Percentiles rank a stretch among this genome's conserved stretches.
These are phyloP conservation scores for Raddia guianensis DNA, from an alignment of 176 grass and related monocot species.

Conservation along the genomic window DNA sequence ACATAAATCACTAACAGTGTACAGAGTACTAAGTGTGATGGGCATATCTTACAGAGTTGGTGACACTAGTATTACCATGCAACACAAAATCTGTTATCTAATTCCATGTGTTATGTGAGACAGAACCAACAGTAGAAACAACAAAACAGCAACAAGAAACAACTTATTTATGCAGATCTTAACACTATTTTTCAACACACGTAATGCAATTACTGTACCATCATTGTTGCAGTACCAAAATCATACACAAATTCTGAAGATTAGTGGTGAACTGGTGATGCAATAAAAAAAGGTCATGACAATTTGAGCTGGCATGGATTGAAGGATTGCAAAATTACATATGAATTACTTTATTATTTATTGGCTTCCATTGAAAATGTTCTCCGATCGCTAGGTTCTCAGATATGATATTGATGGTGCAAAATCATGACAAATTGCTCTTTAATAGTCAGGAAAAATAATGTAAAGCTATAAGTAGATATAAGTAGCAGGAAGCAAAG, in stretches of 20 bases:
- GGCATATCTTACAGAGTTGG: neutral
- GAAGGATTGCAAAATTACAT: neutral
- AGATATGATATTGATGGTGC: neutral
- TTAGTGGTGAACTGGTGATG: neutral
- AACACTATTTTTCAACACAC: neutral
- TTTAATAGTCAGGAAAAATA: neutral
- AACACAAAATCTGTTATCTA: neutral
- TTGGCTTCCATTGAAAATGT: neutral
- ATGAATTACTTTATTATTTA: neutral
- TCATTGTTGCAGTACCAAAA: neutral
- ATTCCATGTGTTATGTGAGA: neutral
- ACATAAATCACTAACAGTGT: neutral
- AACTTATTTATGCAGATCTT: conserved; percentile 5
- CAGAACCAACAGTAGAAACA: neutral
- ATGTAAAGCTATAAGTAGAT: conserved; percentile 19
- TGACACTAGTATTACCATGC: neutral
- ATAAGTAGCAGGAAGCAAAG: conserved; percentile 21
- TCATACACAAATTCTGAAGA: neutral
- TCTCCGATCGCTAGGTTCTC: neutral
- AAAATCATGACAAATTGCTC: neutral
- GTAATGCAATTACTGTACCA: conserved; percentile 6
- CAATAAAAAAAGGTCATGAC: neutral
- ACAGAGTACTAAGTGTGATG: neutral
- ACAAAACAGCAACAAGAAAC: neutral
- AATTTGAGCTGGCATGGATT: neutral